Conservation (phyloP, 2,329 filamentous ascomycete species). For the Polytolypa hystricis region DNA sequence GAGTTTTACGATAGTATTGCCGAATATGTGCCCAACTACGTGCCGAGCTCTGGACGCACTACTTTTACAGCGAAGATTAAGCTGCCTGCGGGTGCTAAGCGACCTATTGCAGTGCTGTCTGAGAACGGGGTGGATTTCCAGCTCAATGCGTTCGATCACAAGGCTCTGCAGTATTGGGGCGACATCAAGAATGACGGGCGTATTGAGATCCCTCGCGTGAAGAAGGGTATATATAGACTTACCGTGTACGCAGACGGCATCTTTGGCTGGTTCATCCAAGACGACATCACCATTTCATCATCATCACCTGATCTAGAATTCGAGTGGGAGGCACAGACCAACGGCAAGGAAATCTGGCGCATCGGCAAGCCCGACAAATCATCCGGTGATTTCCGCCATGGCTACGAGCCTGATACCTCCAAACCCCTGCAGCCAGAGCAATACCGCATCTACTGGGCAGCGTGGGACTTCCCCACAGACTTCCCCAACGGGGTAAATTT, state of each 20-base stretch:
- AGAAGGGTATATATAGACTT: slow-evolving; percentile 48
- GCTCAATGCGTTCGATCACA: slow-evolving; percentile 45
- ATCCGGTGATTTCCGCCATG: slow-evolving; percentile 50
- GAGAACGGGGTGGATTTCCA: slow-evolving; percentile 44
- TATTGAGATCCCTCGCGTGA: slow-evolving; percentile 44
- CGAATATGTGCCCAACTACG: slow-evolving; percentile 47
- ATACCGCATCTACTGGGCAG: slow-evolving; percentile 51
- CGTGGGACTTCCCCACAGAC: slow-evolving; percentile 48
- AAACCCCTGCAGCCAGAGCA: slow-evolving; percentile 45
- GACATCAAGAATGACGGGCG: slow-evolving; percentile 40
- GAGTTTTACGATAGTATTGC: slow-evolving; percentile 56
- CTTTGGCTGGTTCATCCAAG: slow-evolving; percentile 49
- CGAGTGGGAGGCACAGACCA: slow-evolving; percentile 44
- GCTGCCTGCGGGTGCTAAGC: slow-evolving; percentile 42
- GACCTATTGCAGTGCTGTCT: slow-evolving; percentile 46
- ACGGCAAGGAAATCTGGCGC: slow-evolving; percentile 50
- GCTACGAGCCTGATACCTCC: slow-evolving; percentile 38
- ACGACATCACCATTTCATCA: slow-evolving; percentile 37
- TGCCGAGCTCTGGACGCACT: slow-evolving; percentile 42
- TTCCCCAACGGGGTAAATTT: slow-evolving; percentile 50
- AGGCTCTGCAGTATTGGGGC: slow-evolving; percentile 54
- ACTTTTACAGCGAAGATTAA: slow-evolving; percentile 40
- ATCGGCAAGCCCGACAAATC: slow-evolving; percentile 53
- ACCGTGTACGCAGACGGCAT: slow-evolving; percentile 53
- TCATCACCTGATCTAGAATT: slow-evolving; percentile 28